A percentile compares a stretch with the other conserved stretches of the same genome.
Evolutionary conservation across 2,329 filamentous ascomycete genomes (phyloP).

Genomic region (Aspergillus sergii): DNA sequence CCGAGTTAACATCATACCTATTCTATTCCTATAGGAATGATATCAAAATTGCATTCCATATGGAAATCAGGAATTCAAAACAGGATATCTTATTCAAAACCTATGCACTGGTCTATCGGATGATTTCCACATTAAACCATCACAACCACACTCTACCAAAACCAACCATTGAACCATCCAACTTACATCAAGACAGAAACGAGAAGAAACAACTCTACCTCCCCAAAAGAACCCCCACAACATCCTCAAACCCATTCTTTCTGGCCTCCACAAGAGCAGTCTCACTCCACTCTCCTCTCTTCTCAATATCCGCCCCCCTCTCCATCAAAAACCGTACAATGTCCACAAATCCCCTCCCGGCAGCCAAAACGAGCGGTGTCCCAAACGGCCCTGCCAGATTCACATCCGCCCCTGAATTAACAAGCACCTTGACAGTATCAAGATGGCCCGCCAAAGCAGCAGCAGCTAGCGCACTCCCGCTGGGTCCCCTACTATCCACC

Average conservation of each 20-base stretch:
- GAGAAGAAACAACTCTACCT: not conserved
- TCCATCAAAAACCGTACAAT: not conserved
- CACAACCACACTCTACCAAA: not conserved
- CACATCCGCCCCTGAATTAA: not conserved
- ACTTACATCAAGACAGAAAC: not conserved
- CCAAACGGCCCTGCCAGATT: not conserved
- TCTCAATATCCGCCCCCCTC: not conserved
- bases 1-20: not conserved
- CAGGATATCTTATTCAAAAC: not conserved
- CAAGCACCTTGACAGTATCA: not conserved
- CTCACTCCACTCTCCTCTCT: not conserved
- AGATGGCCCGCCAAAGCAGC: not conserved
- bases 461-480: conserved; percentile 1
- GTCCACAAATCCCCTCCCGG: not conserved
- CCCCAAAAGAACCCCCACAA: not conserved
- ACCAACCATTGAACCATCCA: accelerated
- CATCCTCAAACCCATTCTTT: not conserved
- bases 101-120: not conserved
- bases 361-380: not conserved
- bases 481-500: not conserved
- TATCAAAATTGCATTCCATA: not conserved
- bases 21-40: not conserved
- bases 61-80: not conserved
- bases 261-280: not conserved
- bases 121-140: no score